A percentile compares a stretch with the other conserved stretches of the same genome.
Conservation (phyloP, 257 asterid genomes). For the Nicotiana paniculata region DNA sequence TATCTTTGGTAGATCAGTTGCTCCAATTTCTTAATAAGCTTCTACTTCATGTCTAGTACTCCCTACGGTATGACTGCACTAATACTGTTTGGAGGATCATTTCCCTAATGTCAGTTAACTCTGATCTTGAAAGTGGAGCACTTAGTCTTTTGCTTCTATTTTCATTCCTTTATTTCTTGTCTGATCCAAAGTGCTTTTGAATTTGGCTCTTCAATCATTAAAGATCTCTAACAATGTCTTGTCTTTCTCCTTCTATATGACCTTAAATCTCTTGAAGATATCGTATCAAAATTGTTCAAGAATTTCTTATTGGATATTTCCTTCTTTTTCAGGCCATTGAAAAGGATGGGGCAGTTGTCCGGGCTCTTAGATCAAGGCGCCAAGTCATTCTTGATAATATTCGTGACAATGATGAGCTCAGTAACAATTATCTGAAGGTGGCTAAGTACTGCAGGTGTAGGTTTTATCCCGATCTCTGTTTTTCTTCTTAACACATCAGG, state of each 20-base stretch:
- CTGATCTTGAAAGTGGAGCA: not conserved
- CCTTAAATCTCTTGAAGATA: not conserved
- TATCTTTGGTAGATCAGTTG: not conserved
- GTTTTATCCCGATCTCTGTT: not conserved
- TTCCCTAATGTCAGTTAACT: not conserved
- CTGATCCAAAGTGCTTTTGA: not conserved
- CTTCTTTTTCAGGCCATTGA: conserved; percentile 49
- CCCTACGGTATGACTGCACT: not conserved
- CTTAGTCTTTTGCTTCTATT: not conserved
- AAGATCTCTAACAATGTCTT: not conserved
- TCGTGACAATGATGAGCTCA: conserved; percentile 94
- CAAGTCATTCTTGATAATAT: conserved; percentile 89
- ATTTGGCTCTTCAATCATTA: not conserved
- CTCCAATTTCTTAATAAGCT: not conserved
- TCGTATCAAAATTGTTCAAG: not conserved
- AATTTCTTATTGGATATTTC: conserved; percentile 4
- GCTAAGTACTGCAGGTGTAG: conserved; percentile 1
- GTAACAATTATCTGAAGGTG: conserved; percentile 77
- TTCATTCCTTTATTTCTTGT: not conserved
- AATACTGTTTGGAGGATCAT: not conserved
- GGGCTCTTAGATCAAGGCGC: conserved; percentile 72
- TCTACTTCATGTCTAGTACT: not conserved
- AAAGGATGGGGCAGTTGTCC: conserved; percentile 70
- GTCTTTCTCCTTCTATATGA: not conserved
- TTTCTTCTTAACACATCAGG: conserved; percentile 8